Conservation (phyloP, 2,329 filamentous ascomycete genomes). For the Colletotrichum sp. region DNA sequence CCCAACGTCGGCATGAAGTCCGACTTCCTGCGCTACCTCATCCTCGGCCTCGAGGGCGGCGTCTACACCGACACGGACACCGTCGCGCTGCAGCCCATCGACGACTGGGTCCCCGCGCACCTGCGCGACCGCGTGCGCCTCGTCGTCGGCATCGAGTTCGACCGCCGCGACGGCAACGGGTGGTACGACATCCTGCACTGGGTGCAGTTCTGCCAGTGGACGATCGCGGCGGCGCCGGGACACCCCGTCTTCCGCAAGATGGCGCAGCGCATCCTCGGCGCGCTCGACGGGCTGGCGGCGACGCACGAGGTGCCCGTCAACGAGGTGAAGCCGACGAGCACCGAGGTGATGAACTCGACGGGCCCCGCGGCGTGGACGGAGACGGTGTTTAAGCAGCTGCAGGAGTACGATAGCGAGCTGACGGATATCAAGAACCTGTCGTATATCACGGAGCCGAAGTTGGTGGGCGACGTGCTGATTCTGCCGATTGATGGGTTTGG, state of each 20-base stretch:
- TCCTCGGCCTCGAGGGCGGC: conserved; percentile 77
- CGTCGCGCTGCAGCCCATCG: conserved; percentile 37
- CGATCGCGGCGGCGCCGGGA: conserved; percentile 24
- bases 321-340: conserved; percentile 25
- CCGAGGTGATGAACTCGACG: conserved; percentile 35
- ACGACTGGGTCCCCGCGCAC: conserved; percentile 35
- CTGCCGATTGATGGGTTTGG: conserved; percentile 32
- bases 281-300: conserved; percentile 22
- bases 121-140: conserved; percentile 19
- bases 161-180: conserved; percentile 27
- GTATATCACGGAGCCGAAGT: conserved; percentile 15
- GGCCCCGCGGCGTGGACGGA: conserved; percentile 36
- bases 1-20: conserved; percentile 54
- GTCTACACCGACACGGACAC: conserved; percentile 66
- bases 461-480: conserved; percentile 26
- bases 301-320: not conserved
- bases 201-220: conserved; percentile 28
- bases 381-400: conserved; percentile 32
- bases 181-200: conserved; percentile 24
- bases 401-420: conserved; percentile 23
- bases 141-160: conserved; percentile 33
- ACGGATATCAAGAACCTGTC: conserved; percentile 9
- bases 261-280: conserved; percentile 26
- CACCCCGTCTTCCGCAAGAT: conserved; percentile 34
- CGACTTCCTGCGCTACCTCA: conserved; percentile 72